These are phyloP conservation scores for Penicillium manginii DNA, from an alignment of 495 filamentous ascomycete species.

Conservation along the genomic window DNA sequence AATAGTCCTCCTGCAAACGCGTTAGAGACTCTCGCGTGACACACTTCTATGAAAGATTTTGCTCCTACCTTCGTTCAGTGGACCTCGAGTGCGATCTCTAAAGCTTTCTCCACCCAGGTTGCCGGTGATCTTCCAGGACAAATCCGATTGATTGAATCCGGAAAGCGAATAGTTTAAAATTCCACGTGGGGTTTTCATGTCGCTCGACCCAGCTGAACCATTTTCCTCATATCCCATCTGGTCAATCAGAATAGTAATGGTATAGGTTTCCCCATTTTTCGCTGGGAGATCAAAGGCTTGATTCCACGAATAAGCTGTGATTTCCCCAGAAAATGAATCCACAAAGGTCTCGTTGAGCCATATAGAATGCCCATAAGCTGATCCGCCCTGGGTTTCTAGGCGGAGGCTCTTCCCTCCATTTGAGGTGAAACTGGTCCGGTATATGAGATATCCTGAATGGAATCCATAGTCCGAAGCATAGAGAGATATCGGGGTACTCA, in stretches of 20 bases:
- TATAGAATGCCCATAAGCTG: slow-evolving; percentile 54
- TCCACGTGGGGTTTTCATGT: slow-evolving; percentile 68
- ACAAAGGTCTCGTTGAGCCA: slow-evolving; percentile 57
- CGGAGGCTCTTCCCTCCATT: slow-evolving; percentile 59
- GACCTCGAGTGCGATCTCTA: slow-evolving; percentile 61
- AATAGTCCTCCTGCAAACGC: slow-evolving; percentile 34
- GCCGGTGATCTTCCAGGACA: slow-evolving; percentile 74
- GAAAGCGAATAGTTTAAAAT: slow-evolving; percentile 58
- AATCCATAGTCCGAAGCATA: slow-evolving; percentile 73
- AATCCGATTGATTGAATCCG: slow-evolving; percentile 37
- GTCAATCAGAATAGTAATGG: slow-evolving; percentile 68
- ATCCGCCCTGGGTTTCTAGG: slow-evolving; percentile 61
- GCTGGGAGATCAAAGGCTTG: slow-evolving; percentile 44
- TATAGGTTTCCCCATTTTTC: slow-evolving; percentile 43
- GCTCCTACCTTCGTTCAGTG: slow-evolving; percentile 68
- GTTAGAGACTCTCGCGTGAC: too few relatives aligned
- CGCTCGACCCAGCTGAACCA: slow-evolving; percentile 50
- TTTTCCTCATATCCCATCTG: slow-evolving; percentile 69
- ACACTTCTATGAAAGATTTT: too few relatives aligned
- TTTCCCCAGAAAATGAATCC: slow-evolving; percentile 55
- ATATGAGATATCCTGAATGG: slow-evolving; percentile 65
- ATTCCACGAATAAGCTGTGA: slow-evolving; percentile 1
- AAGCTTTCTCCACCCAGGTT: slow-evolving; percentile 72
- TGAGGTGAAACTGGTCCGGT: slow-evolving; percentile 68
- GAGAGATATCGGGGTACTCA: slow-evolving; percentile 60